Base-by-base conservation (phyloP, 805 yeast species). In the Candida yuanshanica region DNA sequence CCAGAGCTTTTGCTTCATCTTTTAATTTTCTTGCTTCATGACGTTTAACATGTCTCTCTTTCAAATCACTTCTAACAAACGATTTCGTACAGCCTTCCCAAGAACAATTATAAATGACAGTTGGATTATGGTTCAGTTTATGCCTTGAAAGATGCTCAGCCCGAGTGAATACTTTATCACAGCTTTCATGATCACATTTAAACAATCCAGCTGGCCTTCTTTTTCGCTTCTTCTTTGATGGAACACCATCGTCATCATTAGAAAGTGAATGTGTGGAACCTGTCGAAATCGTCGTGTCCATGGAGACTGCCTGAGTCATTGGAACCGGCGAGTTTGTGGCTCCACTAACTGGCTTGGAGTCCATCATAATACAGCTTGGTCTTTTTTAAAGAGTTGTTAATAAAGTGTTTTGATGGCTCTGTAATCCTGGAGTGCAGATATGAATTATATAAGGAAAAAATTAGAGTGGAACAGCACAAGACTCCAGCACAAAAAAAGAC, bases 71-170 rank as follows among this genome's bases (percentile, higher is more conserved):
- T 32, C 88, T 60, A 1, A 81, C 87, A 64, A 81, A 81, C 0
- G 81, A 74, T 56, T 77, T 78, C 1, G 68, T 64, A 54, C 88
- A 81, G 4, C 63, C 61, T 10, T 69, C 63, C 58, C 66, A 66
- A 0, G 57, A 50, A 55, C 88, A 81, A 20, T 64, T 65, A 52
- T 69, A 79, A 10, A 80, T 76, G 39, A 72, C 73, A 17, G 70
- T 65, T 2, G 77, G 76, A 42, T 70, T 66, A 48, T 81, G 87
- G 53, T 81, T 81, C 38, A 81, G 64, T 51, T 76, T 72, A 53
- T 81, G 87, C 38, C 87, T 62, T 2, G 83, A 69, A 13, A 81
- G 56, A 60, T 81, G 87, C 51, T 81, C 87, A 2, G 79, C 71
- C 37, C 87, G 55, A 18, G 76, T 71, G 50, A 81, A 81, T 16